These are phyloP conservation scores for Psidium guajava DNA, from an alignment of 345 rosid species.

Conservation along the genomic window DNA sequence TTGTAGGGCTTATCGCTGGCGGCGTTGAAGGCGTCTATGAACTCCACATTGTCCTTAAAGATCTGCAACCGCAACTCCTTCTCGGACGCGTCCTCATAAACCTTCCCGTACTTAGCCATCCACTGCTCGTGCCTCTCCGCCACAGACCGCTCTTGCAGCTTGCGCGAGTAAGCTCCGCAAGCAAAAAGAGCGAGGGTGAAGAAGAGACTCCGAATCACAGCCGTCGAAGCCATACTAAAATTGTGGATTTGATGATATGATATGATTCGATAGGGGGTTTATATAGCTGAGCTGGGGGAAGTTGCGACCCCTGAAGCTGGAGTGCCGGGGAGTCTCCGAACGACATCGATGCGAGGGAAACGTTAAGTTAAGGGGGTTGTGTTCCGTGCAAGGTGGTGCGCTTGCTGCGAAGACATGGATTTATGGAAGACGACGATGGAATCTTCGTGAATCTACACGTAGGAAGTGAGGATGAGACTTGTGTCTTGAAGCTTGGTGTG, in stretches of 20 bases:
- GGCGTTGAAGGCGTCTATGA: constrained; percentile 16
- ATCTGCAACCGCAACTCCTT: constrained; percentile 18
- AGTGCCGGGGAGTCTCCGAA: background rate
- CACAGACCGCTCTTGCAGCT: constrained; percentile 1
- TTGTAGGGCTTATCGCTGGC: constrained; percentile 10
- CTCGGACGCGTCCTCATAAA: constrained; percentile 9
- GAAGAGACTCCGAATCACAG: background rate
- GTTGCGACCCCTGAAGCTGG: background rate
- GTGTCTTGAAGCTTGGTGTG: background rate
- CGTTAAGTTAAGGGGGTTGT: background rate
- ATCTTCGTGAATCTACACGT: background rate
- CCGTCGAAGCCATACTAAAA: background rate
- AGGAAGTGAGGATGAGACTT: background rate
- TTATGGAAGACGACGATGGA: background rate
- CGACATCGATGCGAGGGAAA: background rate
- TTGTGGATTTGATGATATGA: background rate
- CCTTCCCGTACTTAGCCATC: constrained; percentile 6
- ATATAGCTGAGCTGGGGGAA: background rate
- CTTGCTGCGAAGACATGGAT: background rate
- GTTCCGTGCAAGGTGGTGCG: background rate
- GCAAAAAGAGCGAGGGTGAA: background rate
- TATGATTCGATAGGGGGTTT: background rate
- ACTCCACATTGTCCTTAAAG: constrained; percentile 20
- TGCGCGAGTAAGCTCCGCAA: background rate
- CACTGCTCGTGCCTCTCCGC: constrained; percentile 9